These are phyloP conservation scores for Quercus ilex DNA, from an alignment of 306 rosid species.

Conservation along the genomic window DNA sequence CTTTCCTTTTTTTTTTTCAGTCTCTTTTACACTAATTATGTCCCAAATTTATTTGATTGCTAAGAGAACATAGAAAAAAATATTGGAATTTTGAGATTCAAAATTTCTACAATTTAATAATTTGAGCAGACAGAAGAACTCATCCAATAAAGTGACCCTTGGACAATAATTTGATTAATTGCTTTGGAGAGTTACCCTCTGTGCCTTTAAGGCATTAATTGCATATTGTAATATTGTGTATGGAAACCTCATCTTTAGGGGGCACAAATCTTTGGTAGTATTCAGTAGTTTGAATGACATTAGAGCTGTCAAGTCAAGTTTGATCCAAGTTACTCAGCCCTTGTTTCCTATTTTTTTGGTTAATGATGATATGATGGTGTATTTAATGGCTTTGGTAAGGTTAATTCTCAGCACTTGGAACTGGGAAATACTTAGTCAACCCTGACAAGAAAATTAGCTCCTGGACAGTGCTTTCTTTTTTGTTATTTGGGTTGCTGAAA, in stretches of 20 bases:
- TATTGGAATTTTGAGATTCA: neutral
- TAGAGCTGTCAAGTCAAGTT: neutral
- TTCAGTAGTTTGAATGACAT: neutral
- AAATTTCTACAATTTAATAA: neutral
- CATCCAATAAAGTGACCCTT: no score
- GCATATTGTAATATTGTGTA: neutral
- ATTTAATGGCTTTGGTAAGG: neutral
- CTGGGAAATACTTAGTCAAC: neutral
- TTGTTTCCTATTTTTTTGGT: neutral
- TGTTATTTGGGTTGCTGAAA: neutral
- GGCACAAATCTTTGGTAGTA: neutral
- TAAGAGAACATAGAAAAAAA: neutral
- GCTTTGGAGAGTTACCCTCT: no score
- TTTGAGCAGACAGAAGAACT: neutral
- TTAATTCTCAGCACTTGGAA: neutral
- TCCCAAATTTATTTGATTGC: neutral
- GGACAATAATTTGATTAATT: no score
- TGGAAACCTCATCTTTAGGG: neutral
- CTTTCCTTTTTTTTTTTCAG: neutral
- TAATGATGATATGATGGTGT: neutral
- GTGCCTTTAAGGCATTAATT: no score
- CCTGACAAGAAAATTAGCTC: neutral
- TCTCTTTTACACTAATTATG: neutral
- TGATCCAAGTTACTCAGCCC: neutral
- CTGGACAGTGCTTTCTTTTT: neutral